Evolutionary conservation across 2,329 filamentous ascomycete genomes (phyloP), one percentile per base, ranked within the genome.

Genomic region (Tolypocladium ophioglossoides): DNA sequence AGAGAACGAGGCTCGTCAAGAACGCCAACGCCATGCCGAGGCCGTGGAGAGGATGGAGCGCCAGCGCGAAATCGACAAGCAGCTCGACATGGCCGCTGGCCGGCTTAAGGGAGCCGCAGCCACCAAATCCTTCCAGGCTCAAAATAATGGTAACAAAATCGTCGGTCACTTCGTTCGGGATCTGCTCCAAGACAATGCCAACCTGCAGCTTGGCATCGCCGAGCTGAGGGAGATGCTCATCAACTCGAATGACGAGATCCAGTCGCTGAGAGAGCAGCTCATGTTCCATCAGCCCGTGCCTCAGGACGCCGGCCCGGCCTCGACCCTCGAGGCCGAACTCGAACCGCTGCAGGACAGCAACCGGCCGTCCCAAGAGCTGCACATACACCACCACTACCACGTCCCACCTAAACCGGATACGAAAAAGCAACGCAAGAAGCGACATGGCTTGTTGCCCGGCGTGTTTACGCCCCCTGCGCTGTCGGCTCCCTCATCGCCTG

Each of bases 111-210:
- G 87, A 11, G 87, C 88, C 14, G 90, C 90, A 3, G 89, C 86
- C 0, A 78, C 79, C 32, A 86, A 83, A 60, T 83, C 83, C 3
- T 72, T 87, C 41, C 78, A 78, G 4, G 77, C 79, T 4, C 77
- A 80, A 34, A 80, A 80, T 60, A 75, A 74, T 54, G 78, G 81
- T 11, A 83, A 77, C 57, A 84, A 77, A 55, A 89, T 95, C 39
- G 89, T 97, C n/a, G 91, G 89, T 22, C 89, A 95, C 65, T 97
- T 99, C 62, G 94, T 99, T 54, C 90, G 91, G 61, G 94, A 97
- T 67, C 88, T 99, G 54, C 76, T 99, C 20, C 86, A 95, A 64
- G 94, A 99, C 68, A 99, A 99, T 65, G 90, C 91, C 11, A 96
- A 90, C 62, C 74, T 99, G 47, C 94, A 99, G 68, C 79, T 94